Evolutionary conservation across 352 stramenopile genomes (phyloP).

Genomic region (Globisporangium megalacanthum): DNA sequence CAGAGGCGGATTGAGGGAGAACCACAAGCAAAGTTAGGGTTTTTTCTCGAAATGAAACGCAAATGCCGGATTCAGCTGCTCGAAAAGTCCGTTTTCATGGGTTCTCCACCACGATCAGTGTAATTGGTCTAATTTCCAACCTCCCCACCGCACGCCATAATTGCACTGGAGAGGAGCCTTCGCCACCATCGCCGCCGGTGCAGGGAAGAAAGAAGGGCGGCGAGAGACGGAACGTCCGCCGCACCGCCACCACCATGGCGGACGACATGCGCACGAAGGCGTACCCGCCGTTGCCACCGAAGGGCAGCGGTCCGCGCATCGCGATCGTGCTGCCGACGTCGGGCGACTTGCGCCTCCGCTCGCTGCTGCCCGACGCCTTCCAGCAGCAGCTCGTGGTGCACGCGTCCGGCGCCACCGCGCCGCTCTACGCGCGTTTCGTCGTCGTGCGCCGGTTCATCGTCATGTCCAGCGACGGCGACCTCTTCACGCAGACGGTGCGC

Average conservation of each 20-base stretch:
- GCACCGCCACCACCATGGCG: conserved; percentile 5
- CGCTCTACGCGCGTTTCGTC: conserved; percentile 51
- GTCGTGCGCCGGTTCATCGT: conserved; percentile 67
- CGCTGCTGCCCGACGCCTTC: conserved; percentile 42
- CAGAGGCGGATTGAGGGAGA: background rate
- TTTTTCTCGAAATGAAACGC: too few species aligned
- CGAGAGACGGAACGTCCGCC: background rate
- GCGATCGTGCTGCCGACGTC: conserved; percentile 40
- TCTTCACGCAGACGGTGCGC: conserved; percentile 47
- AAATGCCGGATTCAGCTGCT: too few species aligned
- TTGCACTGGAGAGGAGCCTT: too few species aligned
- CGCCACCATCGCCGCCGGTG: background rate
- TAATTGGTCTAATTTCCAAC: too few species aligned
- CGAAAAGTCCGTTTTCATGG: too few species aligned
- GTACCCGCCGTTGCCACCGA: conserved; percentile 53
- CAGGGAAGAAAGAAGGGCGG: background rate
- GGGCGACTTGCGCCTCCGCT: conserved; percentile 52
- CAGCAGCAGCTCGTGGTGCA: conserved; percentile 49
- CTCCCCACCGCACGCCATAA: too few species aligned
- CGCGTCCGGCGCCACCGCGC: conserved; percentile 28
- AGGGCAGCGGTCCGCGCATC: conserved; percentile 23
- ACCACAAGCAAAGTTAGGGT: background rate
- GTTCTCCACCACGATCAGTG: too few species aligned
- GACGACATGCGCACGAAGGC: conserved; percentile 55
- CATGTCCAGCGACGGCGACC: conserved; percentile 59